Conservation (phyloP, 495 filamentous ascomycete genomes). For the Trichoderma reesei region DNA sequence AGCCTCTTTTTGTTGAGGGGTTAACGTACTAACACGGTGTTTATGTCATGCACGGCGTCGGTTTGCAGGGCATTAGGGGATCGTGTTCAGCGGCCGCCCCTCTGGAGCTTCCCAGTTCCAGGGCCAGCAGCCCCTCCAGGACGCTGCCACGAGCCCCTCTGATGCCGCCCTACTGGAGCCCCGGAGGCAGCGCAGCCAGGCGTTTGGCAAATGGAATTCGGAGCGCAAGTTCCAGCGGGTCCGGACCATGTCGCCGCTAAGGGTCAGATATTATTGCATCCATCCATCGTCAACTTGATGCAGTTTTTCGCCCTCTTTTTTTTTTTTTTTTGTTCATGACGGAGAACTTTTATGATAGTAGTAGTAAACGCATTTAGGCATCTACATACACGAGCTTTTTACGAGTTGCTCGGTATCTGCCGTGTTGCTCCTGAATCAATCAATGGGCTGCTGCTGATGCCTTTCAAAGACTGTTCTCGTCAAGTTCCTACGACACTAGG, state of each 20-base stretch:
- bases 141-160: slow-evolving; percentile 1
- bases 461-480: too few species aligned
- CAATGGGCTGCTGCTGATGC: too few species aligned
- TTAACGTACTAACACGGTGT: not conserved
- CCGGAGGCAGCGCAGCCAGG: not conserved
- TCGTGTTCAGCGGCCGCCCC: not conserved
- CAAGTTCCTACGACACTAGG: too few species aligned
- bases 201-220: not conserved
- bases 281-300: too few species aligned
- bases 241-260: too few species aligned
- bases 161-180: slow-evolving; percentile 2
- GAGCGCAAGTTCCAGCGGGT: slow-evolving; percentile 8
- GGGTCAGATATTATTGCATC: too few species aligned
- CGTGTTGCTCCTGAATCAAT: too few species aligned
- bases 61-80: not conserved
- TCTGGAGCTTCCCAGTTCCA: not conserved
- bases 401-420: too few species aligned
- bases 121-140: slow-evolving; percentile 5
- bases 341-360: too few species aligned
- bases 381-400: too few species aligned
- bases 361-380: too few species aligned
- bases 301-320: not conserved
- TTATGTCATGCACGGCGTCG: slow-evolving; percentile 1
- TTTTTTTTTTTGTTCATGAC: too few species aligned
- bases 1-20: slow-evolving; percentile 4